Conservation (phyloP, 495 filamentous ascomycete genomes). For the Extremus antarcticus region DNA sequence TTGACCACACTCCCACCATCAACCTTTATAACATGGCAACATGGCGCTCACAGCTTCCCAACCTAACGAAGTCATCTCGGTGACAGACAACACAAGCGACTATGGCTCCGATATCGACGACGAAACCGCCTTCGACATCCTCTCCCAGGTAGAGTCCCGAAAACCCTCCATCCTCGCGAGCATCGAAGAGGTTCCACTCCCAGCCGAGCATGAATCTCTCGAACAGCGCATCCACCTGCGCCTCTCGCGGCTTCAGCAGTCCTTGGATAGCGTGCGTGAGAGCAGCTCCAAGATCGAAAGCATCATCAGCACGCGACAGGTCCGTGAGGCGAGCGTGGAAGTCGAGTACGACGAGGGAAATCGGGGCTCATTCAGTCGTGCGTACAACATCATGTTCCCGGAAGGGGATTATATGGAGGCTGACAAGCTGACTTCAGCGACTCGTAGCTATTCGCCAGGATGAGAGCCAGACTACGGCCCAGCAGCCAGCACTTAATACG, state of each 20-base stretch:
- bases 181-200: conserved; percentile 16
- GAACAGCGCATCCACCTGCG: not conserved
- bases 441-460: conserved; percentile 16
- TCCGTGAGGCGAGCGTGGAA: conserved; percentile 17
- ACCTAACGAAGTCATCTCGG: conserved; percentile 1
- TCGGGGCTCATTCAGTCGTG: conserved; percentile 14
- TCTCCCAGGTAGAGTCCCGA: conserved; percentile 15
- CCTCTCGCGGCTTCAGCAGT: not conserved
- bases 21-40: not conserved
- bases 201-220: not conserved
- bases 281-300: not conserved
- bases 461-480: not conserved
- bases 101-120: conserved; percentile 33
- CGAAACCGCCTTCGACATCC: conserved; percentile 20
- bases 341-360: conserved; percentile 24
- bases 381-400: too few species aligned
- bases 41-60: conserved; percentile 7
- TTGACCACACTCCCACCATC: not conserved
- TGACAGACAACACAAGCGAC: conserved; percentile 22
- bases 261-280: not conserved
- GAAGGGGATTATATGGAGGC: not conserved
- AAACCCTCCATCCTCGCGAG: conserved; percentile 9
- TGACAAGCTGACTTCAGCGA: conserved; percentile 30
- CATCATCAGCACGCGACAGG: not conserved
- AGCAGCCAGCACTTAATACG: not conserved